These are phyloP conservation scores for Pezicula carpinea DNA, from an alignment of 2,329 filamentous ascomycete species.

Conservation along the genomic window DNA sequence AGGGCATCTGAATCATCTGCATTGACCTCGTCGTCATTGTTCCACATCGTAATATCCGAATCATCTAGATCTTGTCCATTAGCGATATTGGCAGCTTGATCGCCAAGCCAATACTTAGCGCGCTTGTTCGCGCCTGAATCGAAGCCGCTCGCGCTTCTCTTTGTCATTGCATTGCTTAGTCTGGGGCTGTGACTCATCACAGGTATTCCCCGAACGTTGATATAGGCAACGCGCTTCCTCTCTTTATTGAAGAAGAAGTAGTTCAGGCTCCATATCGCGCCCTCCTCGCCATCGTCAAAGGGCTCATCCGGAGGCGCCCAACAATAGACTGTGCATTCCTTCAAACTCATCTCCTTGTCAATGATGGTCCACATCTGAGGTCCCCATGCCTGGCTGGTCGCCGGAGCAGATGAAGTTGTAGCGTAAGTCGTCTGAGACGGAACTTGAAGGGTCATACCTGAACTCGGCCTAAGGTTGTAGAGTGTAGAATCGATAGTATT, in stretches of 20 bases:
- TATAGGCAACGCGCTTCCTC: conserved; percentile 86
- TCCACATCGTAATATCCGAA: conserved; percentile 27
- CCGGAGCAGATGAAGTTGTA: conserved; percentile 34
- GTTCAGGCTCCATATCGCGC: conserved; percentile 90
- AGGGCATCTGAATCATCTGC: conserved; percentile 42
- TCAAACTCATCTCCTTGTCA: conserved; percentile 89
- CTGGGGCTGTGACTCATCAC: conserved; percentile 62
- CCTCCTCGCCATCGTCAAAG: conserved; percentile 79
- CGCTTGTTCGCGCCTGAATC: conserved; percentile 68
- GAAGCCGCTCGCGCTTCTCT: conserved; percentile 23
- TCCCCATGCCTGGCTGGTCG: conserved; percentile 65
- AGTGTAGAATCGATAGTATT: conserved; percentile 82
- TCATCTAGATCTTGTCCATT: conserved; percentile 38
- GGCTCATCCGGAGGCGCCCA: conserved; percentile 88
- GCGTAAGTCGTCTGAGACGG: conserved; percentile 32
- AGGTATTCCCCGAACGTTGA: conserved; percentile 86
- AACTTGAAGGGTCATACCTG: conserved; percentile 33
- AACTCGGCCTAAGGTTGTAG: conserved; percentile 73
- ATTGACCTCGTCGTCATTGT: conserved; percentile 42
- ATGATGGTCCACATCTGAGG: conserved; percentile 89
- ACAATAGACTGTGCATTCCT: conserved; percentile 83
- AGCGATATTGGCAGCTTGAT: conserved; percentile 43
- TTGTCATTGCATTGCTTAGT: conserved; percentile 30
- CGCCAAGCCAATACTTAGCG: conserved; percentile 83
- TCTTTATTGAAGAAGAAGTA: conserved; percentile 98